Base-by-base conservation (phyloP, 352 stramenopile species). In the Pythium aristosporum region DNA sequence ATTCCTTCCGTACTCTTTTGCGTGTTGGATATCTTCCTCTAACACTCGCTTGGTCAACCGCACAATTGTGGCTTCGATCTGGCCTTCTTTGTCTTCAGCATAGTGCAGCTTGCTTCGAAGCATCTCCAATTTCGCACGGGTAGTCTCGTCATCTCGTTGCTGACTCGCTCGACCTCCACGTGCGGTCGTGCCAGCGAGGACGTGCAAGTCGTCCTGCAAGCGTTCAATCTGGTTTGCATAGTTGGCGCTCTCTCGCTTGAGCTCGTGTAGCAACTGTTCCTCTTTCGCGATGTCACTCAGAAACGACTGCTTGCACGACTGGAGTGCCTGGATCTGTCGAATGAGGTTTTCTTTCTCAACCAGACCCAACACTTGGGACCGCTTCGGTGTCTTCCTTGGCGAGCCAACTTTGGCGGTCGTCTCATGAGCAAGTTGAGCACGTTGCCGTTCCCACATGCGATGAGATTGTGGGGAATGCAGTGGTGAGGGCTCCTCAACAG, bases 51-150 rank as follows among this genome's bases (percentile, higher is more conserved):
- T 91, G 7, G 84, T 92, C 68, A 88, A 85, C 11, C 73, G 71
- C 25, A 92, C 79, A 65, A 91, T 87, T 0, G 80, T 76, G 5
- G 68, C 77, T 43, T 92, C 84, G 30, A 93, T 89, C 54, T 90
- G 77, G 21, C 78, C 77, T 54, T 91, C 82, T 42, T 86, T 88
- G 50, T 88, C 72, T 58, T 91, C 78, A 0, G 72, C 76, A 43
- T 87, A 79, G 15, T 73, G 74, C 11, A 89, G 73, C 48, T 91
- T 88, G 56, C 66, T 80, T 1, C 78, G 69, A 11, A 86, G 61
- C 57, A 85, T 76, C 53, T 91, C 79, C n/a, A 91, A 63, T 34
- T 75, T 75, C 5, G 74, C 74, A 13, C 74, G 80, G 21, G 69
- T 54, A 18, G 64, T 80, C 51, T 80, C 72, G 25, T 84, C 74